phyloP scores from a whole-genome alignment of 768 basidiomycete species.

The Fibroporia radiculosa region DNA sequence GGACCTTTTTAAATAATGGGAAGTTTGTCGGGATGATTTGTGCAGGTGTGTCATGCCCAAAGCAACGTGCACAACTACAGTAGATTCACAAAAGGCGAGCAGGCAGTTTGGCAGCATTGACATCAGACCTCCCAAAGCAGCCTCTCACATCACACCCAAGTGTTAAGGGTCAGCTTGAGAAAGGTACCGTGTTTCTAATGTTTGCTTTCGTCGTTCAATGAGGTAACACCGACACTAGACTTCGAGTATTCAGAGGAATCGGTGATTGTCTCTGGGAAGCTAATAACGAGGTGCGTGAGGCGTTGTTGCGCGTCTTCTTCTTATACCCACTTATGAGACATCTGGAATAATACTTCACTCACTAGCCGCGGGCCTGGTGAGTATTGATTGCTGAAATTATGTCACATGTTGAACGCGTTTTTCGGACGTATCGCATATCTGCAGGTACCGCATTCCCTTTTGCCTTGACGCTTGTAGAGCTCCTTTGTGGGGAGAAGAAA shows the following conservation, averaged over 20 bases:
- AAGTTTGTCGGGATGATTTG: slow-evolving; percentile 81
- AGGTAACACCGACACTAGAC: slow-evolving; percentile 28
- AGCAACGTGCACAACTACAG: not conserved
- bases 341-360: not conserved
- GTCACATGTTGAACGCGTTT: too few relatives aligned
- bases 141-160: slow-evolving; percentile 75
- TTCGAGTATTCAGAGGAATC: slow-evolving; percentile 70
- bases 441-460: slow-evolving; percentile 73
- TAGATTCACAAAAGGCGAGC: not conserved
- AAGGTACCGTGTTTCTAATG: slow-evolving; percentile 28
- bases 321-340: not conserved
- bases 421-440: too few relatives aligned
- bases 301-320: not conserved
- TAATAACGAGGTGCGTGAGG: slow-evolving; percentile 71
- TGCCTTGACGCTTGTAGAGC: slow-evolving; percentile 66
- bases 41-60: slow-evolving; percentile 43
- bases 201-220: not conserved
- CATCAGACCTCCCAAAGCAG: slow-evolving; percentile 51
- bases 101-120: slow-evolving; percentile 68
- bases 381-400: too few relatives aligned
- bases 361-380: slow-evolving; percentile 66
- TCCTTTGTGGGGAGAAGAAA: slow-evolving; percentile 56
- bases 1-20: slow-evolving; percentile 41
- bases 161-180: slow-evolving; percentile 51
- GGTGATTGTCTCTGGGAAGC: slow-evolving; percentile 63